Conservation (phyloP, 139 green algal species). For the Pseudopediastrum boryanum region DNA sequence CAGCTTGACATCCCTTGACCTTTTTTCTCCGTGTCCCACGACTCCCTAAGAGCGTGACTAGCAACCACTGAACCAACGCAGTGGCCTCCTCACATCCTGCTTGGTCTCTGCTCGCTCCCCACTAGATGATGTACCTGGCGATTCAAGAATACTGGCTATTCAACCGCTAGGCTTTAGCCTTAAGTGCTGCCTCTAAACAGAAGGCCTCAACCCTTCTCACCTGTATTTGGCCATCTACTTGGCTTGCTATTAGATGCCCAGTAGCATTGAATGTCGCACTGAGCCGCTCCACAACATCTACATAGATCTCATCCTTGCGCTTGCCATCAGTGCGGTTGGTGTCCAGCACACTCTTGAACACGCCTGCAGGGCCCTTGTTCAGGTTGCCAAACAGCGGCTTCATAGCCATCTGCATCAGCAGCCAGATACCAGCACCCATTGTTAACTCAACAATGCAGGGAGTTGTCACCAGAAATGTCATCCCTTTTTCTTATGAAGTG, state of each 20-base stretch:
- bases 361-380: slow-evolving; percentile 74
- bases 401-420: background rate
- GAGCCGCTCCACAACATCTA: slow-evolving; percentile 97
- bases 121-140: too few species aligned
- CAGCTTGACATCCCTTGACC: too few species aligned
- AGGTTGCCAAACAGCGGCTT: slow-evolving; percentile 48
- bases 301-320: slow-evolving; percentile 93
- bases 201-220: slow-evolving; percentile 52
- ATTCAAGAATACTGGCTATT: too few species aligned
- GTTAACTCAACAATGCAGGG: background rate
- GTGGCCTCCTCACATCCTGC: too few species aligned
- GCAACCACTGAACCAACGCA: too few species aligned
- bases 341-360: slow-evolving; percentile 90
- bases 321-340: slow-evolving; percentile 74
- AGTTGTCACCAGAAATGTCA: too few species aligned
- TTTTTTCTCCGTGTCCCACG: too few species aligned
- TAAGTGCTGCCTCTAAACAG: too few species aligned
- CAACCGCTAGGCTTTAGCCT: too few species aligned
- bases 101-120: too few species aligned
- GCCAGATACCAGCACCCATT: background rate
- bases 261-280: slow-evolving; percentile 88
- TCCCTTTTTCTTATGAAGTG: too few species aligned
- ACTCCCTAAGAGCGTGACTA: too few species aligned
- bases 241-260: slow-evolving; percentile 80
- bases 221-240: slow-evolving; percentile 89